phyloP scores from a whole-genome alignment of 179 eudicot genomes.

The Silene noctiflora region DNA sequence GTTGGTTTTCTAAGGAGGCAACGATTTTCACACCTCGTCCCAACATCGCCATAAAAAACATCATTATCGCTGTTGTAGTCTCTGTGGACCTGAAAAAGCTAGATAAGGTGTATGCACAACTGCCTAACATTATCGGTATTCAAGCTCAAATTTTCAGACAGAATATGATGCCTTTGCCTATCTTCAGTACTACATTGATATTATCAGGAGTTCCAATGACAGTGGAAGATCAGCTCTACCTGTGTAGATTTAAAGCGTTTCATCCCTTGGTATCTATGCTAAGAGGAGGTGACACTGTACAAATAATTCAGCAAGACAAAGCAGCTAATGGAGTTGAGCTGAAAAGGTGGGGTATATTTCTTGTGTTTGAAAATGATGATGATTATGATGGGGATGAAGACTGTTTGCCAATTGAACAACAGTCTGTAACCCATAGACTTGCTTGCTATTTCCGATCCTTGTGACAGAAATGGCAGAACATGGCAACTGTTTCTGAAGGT shows the following conservation, averaged over 20 bases:
- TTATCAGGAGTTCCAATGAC: constrained; percentile 42
- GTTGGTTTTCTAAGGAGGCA: constrained; percentile 27
- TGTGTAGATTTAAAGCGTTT: constrained; percentile 40
- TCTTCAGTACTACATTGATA: constrained; percentile 25
- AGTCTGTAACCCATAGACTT: constrained; percentile 42
- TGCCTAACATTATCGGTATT: constrained; percentile 34
- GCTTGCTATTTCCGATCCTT: constrained; percentile 31
- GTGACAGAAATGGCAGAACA: constrained; percentile 5
- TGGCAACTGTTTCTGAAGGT: neutral
- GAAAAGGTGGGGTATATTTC: constrained; percentile 39
- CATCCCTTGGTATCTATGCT: constrained; percentile 37
- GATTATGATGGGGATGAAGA: constrained; percentile 50
- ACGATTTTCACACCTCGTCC: constrained; percentile 18
- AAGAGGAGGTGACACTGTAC: constrained; percentile 44
- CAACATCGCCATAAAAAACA: constrained; percentile 39
- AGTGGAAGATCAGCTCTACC: constrained; percentile 44
- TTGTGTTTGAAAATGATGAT: constrained; percentile 57
- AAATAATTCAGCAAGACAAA: constrained; percentile 21
- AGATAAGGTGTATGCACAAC: constrained; percentile 16
- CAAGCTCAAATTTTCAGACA: constrained; percentile 34
- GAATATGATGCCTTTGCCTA: neutral
- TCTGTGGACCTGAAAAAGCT: constrained; percentile 34
- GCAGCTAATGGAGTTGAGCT: constrained; percentile 34
- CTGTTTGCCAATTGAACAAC: constrained; percentile 22
- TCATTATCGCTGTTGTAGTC: constrained; percentile 41